phyloP scores from a whole-genome alignment of 192 early-diverging fungal species.

The Podila epicladia region DNA sequence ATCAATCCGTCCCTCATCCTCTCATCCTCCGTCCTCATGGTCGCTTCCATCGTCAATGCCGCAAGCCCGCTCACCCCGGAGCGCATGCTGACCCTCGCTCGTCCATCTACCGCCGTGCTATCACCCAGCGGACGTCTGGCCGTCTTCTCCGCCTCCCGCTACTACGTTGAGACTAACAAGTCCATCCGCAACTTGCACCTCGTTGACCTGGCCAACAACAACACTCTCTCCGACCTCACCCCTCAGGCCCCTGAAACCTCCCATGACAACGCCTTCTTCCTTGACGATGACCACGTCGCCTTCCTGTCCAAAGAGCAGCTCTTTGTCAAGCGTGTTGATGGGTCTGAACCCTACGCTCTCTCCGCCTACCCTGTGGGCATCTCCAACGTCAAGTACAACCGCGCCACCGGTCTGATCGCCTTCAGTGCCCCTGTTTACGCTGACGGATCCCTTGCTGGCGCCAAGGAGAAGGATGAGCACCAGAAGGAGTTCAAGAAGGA shows the following conservation, averaged over 20 bases:
- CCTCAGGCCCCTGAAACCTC: constrained; percentile 37
- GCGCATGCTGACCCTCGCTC: constrained; percentile 71
- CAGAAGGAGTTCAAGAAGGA: constrained; percentile 56
- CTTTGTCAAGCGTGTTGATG: constrained; percentile 46
- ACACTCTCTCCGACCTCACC: constrained; percentile 55
- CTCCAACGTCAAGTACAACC: constrained; percentile 66
- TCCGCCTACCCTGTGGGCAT: constrained; percentile 65
- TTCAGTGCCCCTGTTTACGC: constrained; percentile 78
- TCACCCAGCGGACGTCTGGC: constrained; percentile 61
- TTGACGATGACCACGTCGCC: constrained; percentile 57
- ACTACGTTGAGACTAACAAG: constrained; percentile 66
- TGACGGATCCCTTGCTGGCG: constrained; percentile 63
- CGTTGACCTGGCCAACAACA: constrained; percentile 52
- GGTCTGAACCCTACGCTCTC: constrained; percentile 53
- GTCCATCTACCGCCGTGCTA: constrained; percentile 58
- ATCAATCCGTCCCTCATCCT: constrained; percentile 13
- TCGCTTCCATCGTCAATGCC: constrained; percentile 1
- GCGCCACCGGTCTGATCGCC: constrained; percentile 57
- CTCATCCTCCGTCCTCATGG: constrained; percentile 14
- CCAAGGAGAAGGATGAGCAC: constrained; percentile 61
- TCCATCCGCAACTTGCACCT: constrained; percentile 63
- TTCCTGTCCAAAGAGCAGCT: constrained; percentile 56
- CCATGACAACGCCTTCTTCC: constrained; percentile 59
- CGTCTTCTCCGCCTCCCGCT: constrained; percentile 70
- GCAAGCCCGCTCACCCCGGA: constrained; percentile 59